A percentile compares a stretch with the other conserved stretches of the same genome.
phyloP scores from a whole-genome alignment of 1,139 yeast species.

The Blastobotrys malaysiensis region DNA sequence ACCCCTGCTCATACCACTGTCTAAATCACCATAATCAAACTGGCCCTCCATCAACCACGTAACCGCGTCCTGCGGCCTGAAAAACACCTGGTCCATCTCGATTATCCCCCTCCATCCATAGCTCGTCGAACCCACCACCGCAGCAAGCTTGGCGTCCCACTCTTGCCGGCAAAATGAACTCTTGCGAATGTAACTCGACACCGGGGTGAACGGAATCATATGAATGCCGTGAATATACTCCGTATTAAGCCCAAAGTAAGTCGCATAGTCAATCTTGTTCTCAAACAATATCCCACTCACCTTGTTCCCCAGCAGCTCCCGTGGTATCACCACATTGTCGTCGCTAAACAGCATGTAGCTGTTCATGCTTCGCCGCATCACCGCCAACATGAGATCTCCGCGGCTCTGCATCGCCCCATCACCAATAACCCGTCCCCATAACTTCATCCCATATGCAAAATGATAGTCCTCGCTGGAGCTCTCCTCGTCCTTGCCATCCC shows the following conservation, averaged over 20 bases:
- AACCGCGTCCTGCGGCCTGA: slow-evolving; percentile 56
- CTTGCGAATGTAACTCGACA: slow-evolving; percentile 62
- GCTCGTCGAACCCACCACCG: slow-evolving; percentile 46
- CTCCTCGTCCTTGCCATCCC: slow-evolving; percentile 70
- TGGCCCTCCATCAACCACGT: slow-evolving; percentile 50
- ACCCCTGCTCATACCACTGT: slow-evolving; percentile 79
- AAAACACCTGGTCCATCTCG: slow-evolving; percentile 64
- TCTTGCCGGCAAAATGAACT: slow-evolving; percentile 67
- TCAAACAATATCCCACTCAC: slow-evolving; percentile 66
- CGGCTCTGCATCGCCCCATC: slow-evolving; percentile 57
- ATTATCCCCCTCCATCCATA: slow-evolving; percentile 84
- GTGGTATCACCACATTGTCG: slow-evolving; percentile 52
- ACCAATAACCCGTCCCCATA: slow-evolving; percentile 62
- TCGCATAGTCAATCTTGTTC: slow-evolving; percentile 80
- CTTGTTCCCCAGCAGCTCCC: slow-evolving; percentile 47
- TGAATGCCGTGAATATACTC: slow-evolving; percentile 89
- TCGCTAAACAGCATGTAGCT: slow-evolving; percentile 49
- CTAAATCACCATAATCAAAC: slow-evolving; percentile 50
- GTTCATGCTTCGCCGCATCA: slow-evolving; percentile 53
- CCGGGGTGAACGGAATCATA: slow-evolving; percentile 79
- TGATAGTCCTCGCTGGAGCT: slow-evolving; percentile 63
- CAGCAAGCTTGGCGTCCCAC: slow-evolving; percentile 52
- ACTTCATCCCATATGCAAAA: slow-evolving; percentile 64
- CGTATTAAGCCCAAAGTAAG: slow-evolving; percentile 62
- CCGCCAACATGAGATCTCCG: slow-evolving; percentile 60